These are phyloP conservation scores for Pouteria campechiana DNA, from an alignment of 179 eudicot species.

Conservation along the genomic window DNA sequence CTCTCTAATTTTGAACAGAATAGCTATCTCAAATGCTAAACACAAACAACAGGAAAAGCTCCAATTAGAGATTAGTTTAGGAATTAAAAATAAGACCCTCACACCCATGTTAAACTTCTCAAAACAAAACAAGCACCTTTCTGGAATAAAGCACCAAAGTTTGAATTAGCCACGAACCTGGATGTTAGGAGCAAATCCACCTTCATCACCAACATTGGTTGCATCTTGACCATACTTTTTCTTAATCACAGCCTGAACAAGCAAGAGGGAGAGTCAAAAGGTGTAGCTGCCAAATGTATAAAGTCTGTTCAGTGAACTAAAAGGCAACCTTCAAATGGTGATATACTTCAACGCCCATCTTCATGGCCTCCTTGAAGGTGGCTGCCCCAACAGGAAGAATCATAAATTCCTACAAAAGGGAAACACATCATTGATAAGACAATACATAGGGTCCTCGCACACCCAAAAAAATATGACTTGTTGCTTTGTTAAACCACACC, in stretches of 20 bases:
- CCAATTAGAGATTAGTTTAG: too few relatives aligned
- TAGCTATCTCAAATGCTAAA: too few relatives aligned
- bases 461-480: neutral
- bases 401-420: conserved; percentile 70
- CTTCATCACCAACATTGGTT: conserved; percentile 97
- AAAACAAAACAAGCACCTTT: neutral
- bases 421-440: too few relatives aligned
- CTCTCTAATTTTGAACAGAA: too few relatives aligned
- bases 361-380: conserved; percentile 87
- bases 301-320: neutral
- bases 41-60: too few relatives aligned
- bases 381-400: conserved; percentile 94
- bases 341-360: conserved; percentile 97
- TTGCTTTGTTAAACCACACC: conserved; percentile 22
- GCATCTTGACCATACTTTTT: conserved; percentile 99
- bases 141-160: neutral
- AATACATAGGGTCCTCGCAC: too few relatives aligned
- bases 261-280: neutral
- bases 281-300: too few relatives aligned
- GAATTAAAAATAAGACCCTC: too few relatives aligned
- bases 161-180: conserved; percentile 32
- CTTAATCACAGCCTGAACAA: conserved; percentile 75
- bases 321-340: conserved; percentile 66
- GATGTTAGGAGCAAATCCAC: conserved; percentile 99
- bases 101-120: neutral